phyloP scores from a whole-genome alignment of 495 filamentous ascomycete genomes.

The Penicillium nucicola region DNA sequence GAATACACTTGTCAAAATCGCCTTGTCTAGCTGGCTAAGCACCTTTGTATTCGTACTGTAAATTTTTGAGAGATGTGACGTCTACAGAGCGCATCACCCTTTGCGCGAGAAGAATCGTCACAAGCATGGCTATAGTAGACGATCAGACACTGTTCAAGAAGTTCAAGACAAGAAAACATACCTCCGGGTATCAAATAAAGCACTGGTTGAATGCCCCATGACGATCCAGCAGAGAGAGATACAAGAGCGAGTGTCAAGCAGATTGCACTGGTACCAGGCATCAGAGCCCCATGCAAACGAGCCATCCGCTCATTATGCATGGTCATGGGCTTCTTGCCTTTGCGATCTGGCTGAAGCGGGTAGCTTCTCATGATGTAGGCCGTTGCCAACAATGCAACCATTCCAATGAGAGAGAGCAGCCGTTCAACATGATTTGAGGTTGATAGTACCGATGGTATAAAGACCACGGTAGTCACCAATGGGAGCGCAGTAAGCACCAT shows the following conservation, averaged over 20 bases:
- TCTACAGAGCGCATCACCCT: constrained; percentile 45
- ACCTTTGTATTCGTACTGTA: constrained; percentile 52
- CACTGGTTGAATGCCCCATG: constrained; percentile 13
- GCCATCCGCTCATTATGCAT: constrained; percentile 11
- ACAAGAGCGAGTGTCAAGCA: constrained; percentile 26
- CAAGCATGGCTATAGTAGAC: constrained; percentile 34
- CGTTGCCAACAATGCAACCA: constrained; percentile 58
- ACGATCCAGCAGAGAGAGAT: constrained; percentile 17
- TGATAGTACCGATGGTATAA: constrained; percentile 48
- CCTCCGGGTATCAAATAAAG: constrained; percentile 38
- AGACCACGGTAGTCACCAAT: constrained; percentile 46
- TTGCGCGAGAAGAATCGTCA: constrained; percentile 31
- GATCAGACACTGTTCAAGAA: background rate
- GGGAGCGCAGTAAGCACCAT: constrained; percentile 57
- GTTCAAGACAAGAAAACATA: constrained; percentile 14
- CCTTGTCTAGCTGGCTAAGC: constrained; percentile 22
- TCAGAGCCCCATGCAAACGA: constrained; percentile 14
- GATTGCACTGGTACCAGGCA: constrained; percentile 22
- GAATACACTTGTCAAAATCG: background rate
- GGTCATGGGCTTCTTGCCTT: constrained; percentile 28
- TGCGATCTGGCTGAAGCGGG: constrained; percentile 31
- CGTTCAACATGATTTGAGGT: constrained; percentile 17
- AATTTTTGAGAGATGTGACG: constrained; percentile 40
- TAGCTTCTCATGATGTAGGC: constrained; percentile 46
- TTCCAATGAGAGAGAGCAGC: constrained; percentile 50